phyloP scores from a whole-genome alignment of 805 yeast genomes.

The Candida michaelii region DNA sequence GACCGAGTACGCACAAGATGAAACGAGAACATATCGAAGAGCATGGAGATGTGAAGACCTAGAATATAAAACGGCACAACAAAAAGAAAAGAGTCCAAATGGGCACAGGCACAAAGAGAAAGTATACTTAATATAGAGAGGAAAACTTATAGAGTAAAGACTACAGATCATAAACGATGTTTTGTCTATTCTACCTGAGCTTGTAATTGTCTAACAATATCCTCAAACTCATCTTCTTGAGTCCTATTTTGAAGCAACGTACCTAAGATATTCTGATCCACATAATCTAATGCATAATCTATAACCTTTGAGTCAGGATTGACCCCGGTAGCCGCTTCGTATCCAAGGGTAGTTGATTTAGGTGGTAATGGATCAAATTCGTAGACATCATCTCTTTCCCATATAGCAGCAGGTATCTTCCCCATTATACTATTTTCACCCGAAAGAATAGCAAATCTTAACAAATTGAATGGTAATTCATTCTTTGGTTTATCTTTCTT shows the following conservation, averaged over 20 bases:
- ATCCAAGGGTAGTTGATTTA: conserved; percentile 23
- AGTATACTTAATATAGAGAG: no score
- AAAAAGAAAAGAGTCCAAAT: no score
- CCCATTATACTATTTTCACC: conserved; percentile 74
- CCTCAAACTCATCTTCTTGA: conserved; percentile 26
- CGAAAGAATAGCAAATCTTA: conserved; percentile 68
- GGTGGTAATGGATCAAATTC: conserved; percentile 81
- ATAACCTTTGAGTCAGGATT: conserved; percentile 18
- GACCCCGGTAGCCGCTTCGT: conserved; percentile 38
- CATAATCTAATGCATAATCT: conserved; percentile 39
- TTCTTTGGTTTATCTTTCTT: not conserved
- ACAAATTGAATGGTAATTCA: conserved; percentile 58
- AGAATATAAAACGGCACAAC: conserved; percentile 20
- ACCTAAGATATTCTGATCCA: conserved; percentile 48
- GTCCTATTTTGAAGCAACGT: conserved; percentile 40
- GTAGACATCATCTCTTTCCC: conserved; percentile 60
- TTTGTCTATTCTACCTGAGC: conserved; percentile 8
- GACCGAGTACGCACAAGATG: no score
- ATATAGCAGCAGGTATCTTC: conserved; percentile 58
- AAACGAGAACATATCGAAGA: not conserved
- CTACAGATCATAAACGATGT: no score
- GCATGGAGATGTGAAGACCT: not conserved
- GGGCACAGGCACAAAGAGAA: no score
- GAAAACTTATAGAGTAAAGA: no score
- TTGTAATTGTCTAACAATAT: conserved; percentile 22